Percentiles rank a stretch among this genome's conserved stretches.
Evolutionary conservation across 2,329 filamentous ascomycete species (phyloP).

Genomic region (Ceratocystis destructans): DNA sequence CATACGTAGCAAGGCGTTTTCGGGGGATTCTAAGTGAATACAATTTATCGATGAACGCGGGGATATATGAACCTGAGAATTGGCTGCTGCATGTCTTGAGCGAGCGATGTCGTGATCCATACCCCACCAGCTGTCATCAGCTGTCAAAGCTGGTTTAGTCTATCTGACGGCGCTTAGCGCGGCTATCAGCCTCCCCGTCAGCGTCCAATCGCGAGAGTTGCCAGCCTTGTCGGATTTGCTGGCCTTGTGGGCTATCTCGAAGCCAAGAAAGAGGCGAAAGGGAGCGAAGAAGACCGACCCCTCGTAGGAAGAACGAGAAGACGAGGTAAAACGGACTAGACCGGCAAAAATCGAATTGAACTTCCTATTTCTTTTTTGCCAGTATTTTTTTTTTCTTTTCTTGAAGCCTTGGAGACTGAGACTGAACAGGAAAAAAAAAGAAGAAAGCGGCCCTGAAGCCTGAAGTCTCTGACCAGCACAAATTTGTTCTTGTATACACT

Average conservation of each 20-base stretch:
- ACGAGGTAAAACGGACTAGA: too few species aligned
- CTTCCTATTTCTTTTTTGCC: neutral
- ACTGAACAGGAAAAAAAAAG: neutral
- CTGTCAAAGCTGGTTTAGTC: neutral
- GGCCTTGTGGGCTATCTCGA: neutral
- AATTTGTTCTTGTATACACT: neutral
- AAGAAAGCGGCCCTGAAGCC: neutral
- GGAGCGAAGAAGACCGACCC: neutral
- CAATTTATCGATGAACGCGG: neutral
- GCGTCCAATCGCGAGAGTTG: constrained; percentile 7
- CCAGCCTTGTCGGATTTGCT: constrained; percentile 9
- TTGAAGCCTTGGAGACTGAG: neutral
- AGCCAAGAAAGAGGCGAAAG: neutral
- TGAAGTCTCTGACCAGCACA: neutral
- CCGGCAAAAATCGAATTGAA: neutral
- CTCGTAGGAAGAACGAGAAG: too few species aligned
- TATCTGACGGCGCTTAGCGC: constrained; percentile 9
- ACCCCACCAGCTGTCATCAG: neutral
- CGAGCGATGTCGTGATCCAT: neutral
- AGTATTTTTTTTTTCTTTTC: constrained; percentile 7
- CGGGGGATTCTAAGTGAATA: neutral
- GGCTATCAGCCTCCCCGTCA: neutral
- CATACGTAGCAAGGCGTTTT: neutral
- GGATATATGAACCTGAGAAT: neutral
- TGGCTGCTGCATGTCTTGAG: neutral